Evolutionary conservation across 2,329 filamentous ascomycete species (phyloP), one percentile per base, ranked within the genome.

Genomic region (Fusarium avenaceum): DNA sequence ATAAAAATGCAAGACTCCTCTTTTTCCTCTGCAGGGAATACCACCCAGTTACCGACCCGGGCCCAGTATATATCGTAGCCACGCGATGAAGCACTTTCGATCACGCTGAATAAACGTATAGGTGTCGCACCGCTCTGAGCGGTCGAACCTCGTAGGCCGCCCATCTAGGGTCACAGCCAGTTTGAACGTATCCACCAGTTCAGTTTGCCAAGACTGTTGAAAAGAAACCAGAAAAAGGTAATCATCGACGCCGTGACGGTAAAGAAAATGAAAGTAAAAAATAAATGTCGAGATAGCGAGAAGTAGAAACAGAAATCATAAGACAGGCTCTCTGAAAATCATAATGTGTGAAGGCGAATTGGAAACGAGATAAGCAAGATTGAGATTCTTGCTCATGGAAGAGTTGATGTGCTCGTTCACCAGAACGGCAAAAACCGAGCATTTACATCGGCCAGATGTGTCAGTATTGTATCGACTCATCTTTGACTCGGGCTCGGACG

Each of bases 51-150:
- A 57, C 57, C 56, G 54, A 70, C 63, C 62, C 63, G 60, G 62
- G 62, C 44, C 71, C 60, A 70, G 57, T 73, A 56, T 73, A 42
- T 73, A 65, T 73, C 65, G 54, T 71, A 63, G 54, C 53, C 60
- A 50, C 72, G 61, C 72, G 72, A 70, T 50, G 72, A 74, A 74
- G 72, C 72, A 71, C 72, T 74, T 74, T 74, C 72, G 65, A 74
- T 73, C 72, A 67, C 65, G 59, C 61, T 52, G 56, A 71, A 69
- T 72, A 73, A 74, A 74, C 72, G 71, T 73, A 71, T 72, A 69
- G 70, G 69, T 48, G 24, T 57, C 67, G 63, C 53, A 54, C 67
- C 62, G 47, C 44, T 30, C 44, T 40, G 44, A 52, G 24, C 54
- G 54, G 54, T 19, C 67, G 63, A 58, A 61, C 54, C 67, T 50